Percentiles rank a stretch among this genome's conserved stretches.
Evolutionary conservation across 768 basidiomycete species (phyloP).

Genomic region (Kwoniella mangroviensis): DNA sequence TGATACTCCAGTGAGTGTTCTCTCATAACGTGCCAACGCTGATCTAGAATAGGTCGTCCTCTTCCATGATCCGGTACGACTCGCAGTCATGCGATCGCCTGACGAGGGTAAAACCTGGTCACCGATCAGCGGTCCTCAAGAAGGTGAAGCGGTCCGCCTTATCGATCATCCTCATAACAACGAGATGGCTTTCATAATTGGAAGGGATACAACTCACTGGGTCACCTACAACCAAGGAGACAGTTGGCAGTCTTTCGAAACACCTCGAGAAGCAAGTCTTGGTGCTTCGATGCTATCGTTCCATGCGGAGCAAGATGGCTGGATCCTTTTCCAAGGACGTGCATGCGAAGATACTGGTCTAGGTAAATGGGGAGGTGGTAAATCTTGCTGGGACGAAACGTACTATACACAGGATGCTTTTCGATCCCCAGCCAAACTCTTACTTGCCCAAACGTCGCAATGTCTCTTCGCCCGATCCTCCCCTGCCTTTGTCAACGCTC

Average conservation of each 20-base stretch:
- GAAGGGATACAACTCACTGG: slow-evolving; percentile 76
- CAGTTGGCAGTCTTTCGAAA: slow-evolving; percentile 81
- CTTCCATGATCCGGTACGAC: slow-evolving; percentile 74
- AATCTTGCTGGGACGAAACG: slow-evolving; percentile 66
- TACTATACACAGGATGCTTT: slow-evolving; percentile 89
- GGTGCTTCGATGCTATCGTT: slow-evolving; percentile 74
- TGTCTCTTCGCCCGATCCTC: slow-evolving; percentile 92
- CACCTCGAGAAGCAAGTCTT: slow-evolving; percentile 60
- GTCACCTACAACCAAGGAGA: slow-evolving; percentile 84
- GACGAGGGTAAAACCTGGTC: slow-evolving; percentile 84
- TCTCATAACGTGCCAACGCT: neutral
- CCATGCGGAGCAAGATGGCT: slow-evolving; percentile 71
- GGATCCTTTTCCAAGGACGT: slow-evolving; percentile 56
- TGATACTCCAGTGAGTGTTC: slow-evolving; percentile 73
- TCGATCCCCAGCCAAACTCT: slow-evolving; percentile 63
- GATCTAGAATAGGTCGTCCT: slow-evolving; percentile 65
- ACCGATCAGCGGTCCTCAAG: slow-evolving; percentile 62
- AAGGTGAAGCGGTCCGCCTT: slow-evolving; percentile 71
- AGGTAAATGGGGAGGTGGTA: slow-evolving; percentile 55
- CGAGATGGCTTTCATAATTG: slow-evolving; percentile 80
- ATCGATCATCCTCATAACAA: slow-evolving; percentile 87
- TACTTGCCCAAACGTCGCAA: slow-evolving; percentile 72
- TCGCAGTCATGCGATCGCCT: slow-evolving; percentile 74
- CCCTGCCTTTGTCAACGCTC: slow-evolving; percentile 76
- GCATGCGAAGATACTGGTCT: slow-evolving; percentile 53